Base-by-base conservation (phyloP, 345 rosid species). In the Excoecaria cochinchinensis region DNA sequence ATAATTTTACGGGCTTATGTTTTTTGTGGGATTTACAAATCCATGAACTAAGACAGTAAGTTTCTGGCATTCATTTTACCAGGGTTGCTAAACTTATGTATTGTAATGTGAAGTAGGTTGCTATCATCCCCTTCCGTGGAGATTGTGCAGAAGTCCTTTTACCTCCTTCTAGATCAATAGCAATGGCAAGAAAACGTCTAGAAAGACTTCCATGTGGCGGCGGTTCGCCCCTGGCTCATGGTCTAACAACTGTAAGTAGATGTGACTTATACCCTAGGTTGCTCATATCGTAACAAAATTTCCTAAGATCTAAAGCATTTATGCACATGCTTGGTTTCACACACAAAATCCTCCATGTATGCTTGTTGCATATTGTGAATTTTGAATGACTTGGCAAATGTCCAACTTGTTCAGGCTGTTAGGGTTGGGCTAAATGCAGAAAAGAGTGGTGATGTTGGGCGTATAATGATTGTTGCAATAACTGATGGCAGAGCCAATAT, bases 201-300 rank as follows among this genome's bases (percentile, higher is more conserved):
- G 96, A 95, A 87, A 88, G 97, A 81, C 99, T 92, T 82, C 99
- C 98, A 52, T 95, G 99, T 80, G 99, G 98, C 68, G 99, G 99
- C 74, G 99, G 98, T 78, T 92, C 99, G 74, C 99, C 99, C 65
- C 83, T 95, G 51, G 99, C 99, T 78, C 99, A 95, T 79, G 99
- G 99, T 82, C 88, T 95, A 75, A 91, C 98, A 36, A 91, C 90
- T 82, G 99, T 95, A 87, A 69, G 89, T 76, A 76, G 69, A 70
- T 69, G 38, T 38, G 19, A 24, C 63, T 63, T 40, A 15, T 53
- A n/a, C 15, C 46, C 46, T 62, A 46, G 0, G 14, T 69, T 52
- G n/a, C 9, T 17, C 19, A 12, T 73, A 48, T 60, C 38, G 48
- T 56, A 13, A 24, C 15, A 52, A 59, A 67, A 19, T 2, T 31